Conservation (phyloP, 208 protist genomes). For the Leptomonas seymouri region DNA sequence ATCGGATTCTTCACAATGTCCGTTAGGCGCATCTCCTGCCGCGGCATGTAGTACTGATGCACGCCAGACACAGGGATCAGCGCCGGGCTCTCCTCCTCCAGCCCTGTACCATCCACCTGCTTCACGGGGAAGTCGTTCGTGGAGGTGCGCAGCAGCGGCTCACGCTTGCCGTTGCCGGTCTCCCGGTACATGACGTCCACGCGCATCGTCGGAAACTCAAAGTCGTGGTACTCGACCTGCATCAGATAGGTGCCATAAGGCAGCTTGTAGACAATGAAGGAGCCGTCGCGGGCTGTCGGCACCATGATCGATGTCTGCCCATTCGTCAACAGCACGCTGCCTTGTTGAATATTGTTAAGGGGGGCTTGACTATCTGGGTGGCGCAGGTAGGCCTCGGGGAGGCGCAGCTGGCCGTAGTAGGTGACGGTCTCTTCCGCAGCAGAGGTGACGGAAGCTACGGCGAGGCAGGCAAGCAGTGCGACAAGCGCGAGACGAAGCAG, state of each 20-base stretch:
- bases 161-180: conserved; percentile 16
- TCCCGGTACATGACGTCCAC: conserved; percentile 69
- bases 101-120: conserved; percentile 63
- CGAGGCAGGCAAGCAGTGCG: conserved; percentile 12
- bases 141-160: conserved; percentile 62
- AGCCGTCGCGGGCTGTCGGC: conserved; percentile 62
- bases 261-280: conserved; percentile 71
- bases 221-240: conserved; percentile 82
- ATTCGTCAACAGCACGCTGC: conserved; percentile 67
- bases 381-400: conserved; percentile 53
- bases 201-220: conserved; percentile 77
- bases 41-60: conserved; percentile 78
- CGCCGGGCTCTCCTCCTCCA: conserved; percentile 69
- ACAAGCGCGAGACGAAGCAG: conserved; percentile 11
- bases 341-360: conserved; percentile 68
- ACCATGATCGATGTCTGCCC: conserved; percentile 49
- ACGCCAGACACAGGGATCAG: conserved; percentile 55
- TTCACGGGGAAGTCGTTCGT: conserved; percentile 68
- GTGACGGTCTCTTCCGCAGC: conserved; percentile 21
- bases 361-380: conserved; percentile 45
- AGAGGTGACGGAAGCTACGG: not conserved
- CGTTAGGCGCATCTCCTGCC: conserved; percentile 69
- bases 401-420: conserved; percentile 58
- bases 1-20: conserved; percentile 79
- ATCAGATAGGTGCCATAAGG: conserved; percentile 85